Evolutionary conservation across 768 basidiomycete genomes (phyloP), one percentile per base, ranked within the genome.

Genomic region (Pleurotus giganteus): DNA sequence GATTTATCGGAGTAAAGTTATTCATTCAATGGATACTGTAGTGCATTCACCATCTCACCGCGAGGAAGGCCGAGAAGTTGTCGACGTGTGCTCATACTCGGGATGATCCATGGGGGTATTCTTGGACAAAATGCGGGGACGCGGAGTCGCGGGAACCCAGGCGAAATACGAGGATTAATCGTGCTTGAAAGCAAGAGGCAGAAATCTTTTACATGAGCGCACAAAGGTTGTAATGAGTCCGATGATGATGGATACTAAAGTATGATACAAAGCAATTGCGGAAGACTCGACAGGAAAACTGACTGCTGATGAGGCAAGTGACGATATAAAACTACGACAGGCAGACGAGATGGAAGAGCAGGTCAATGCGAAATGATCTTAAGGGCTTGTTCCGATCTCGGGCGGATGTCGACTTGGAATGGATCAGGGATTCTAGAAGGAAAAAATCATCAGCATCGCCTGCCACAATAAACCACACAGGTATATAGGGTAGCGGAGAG

Each of bases 351-450:
- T 28, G 61, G 56, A 12, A 57, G 39, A 21, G 44, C 55, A 46
- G 69, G 67, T 13, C 63, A 64, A 58, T 73, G 65, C 54, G 69
- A 70, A 37, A 80, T 70, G 50, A 79, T 60, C 60, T 63, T 67
- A 53, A 78, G 56, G 4, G 72, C 69, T 54, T 71, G 70, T 59
- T 78, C 76, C 3, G 78, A 80, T 47, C 82, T 69, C 4, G 80
- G 81, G 31, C 75, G 71, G 29, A 83, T 77, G 42, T 76, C 73
- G 61, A 76, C 80, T 46, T 71, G 62, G 66, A 83, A 82, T 9
- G 70, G 63, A 46, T 70, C 73, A 5, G 81, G 81, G n/a, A 65
- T 74, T 60, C 81, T 81, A 46, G 53, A 21, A 51, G n/a, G 34
- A 3, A 13, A 32, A 37, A 34, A 51, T 15, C 15, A 27, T 47